Base-by-base conservation (phyloP, 768 basidiomycete genomes). In the Russula earlei region DNA sequence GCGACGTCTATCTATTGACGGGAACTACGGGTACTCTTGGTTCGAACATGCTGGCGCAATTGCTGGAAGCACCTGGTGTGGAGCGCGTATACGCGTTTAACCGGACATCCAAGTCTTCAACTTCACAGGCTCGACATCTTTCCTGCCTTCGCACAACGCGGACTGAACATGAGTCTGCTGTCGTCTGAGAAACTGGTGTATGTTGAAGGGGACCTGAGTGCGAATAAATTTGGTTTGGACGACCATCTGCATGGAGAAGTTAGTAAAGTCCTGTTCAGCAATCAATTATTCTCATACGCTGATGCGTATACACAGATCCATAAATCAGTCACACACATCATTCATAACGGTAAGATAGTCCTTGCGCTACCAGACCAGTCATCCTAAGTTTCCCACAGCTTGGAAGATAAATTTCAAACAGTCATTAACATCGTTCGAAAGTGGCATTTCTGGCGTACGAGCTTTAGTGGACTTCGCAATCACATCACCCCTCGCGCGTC, bases 341-440 rank as follows among this genome's bases (percentile, higher is more conserved):
- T 65, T 11, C 64, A 65, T 43, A 65, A 63, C 11, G 64, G 63
- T 64, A 52, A 19, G 45, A 22, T 15, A 25, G 8, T 11, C 8
- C 5, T 4, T 15, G 12, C 41, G 17, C 47, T 7, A 22, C 9
- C 15, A 25, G 19, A 22, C 15, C 8, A n/a, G 7, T 33, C 24
- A 8, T 24, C 3, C 42, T 56, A 33, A 57, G 6, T 17, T 7
- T 34, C 31, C 15, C 11, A 37, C 29, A 62, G 65, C 65, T 3
- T 67, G 65, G 65, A 59, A 54, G 34, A 52, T 67, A 0, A 63
- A 67, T 51, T 56, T 67, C 48, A 66, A 66, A 33, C 49, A 62
- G 5, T 54, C 64, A 1, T 44, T 67, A 17, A 14, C 52, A 17
- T 62, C 65, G 4, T 65, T 66, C 57, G 65, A 67, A 45, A 54